phyloP scores from a whole-genome alignment of 1,139 yeast species.

The Yamadazyma jaroonii region DNA sequence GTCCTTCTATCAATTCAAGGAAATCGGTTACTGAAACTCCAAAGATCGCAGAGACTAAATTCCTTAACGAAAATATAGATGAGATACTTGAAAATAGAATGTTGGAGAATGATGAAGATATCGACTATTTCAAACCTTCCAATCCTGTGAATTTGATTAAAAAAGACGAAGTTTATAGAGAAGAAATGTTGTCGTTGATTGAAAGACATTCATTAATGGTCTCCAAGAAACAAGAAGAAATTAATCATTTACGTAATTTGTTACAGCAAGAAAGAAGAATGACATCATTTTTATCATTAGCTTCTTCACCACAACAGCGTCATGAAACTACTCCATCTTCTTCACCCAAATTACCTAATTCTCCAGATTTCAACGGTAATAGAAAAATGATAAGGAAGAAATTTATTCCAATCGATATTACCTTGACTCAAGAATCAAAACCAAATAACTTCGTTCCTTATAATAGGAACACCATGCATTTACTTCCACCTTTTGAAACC shows the following conservation, averaged over 20 bases:
- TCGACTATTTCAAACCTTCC: not conserved
- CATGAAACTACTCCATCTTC: conserved; percentile 4
- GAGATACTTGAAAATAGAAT: no score
- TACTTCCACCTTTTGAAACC: conserved; percentile 19
- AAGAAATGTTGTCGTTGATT: conserved; percentile 26
- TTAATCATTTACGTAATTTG: conserved; percentile 22
- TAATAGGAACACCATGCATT: conserved; percentile 3
- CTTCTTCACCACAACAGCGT: conserved; percentile 12
- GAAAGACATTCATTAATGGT: conserved; percentile 25
- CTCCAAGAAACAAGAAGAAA: conserved; percentile 28
- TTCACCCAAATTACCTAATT: conserved; percentile 9
- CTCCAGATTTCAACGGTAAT: conserved; percentile 1
- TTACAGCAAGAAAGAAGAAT: conserved; percentile 22
- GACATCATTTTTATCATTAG: conserved; percentile 13
- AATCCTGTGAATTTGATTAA: conserved; percentile 5
- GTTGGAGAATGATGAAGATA: not conserved
- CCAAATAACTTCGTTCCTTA: conserved; percentile 14
- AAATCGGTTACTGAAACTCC: not conserved
- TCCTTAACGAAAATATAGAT: no score
- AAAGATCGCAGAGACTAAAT: not conserved
- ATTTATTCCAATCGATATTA: conserved; percentile 22
- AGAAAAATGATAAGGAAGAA: conserved; percentile 15
- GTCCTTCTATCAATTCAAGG: not conserved
- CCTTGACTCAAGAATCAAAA: conserved; percentile 15
- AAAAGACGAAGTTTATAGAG: conserved; percentile 16